Evolutionary conservation across 2,329 filamentous ascomycete genomes (phyloP).

Genomic region (Cladosporium sp.): DNA sequence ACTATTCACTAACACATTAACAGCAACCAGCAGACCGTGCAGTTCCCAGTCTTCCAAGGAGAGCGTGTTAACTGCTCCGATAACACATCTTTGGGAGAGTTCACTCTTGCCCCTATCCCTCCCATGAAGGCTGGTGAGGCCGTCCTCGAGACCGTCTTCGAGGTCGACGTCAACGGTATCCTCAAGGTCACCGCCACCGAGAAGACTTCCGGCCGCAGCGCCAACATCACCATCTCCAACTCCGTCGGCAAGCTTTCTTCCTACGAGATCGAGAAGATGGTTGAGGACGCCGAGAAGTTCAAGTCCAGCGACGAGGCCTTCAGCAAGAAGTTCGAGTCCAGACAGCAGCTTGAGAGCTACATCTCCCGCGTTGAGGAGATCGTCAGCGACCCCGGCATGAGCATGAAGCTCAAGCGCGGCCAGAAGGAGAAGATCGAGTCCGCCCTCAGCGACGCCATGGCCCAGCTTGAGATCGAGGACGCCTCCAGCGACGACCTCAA

Average conservation of each 20-base stretch:
- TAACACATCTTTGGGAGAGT: conserved; percentile 96
- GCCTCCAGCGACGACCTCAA: conserved; percentile 88
- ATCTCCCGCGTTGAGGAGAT: conserved; percentile 99
- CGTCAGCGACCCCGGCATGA: conserved; percentile 91
- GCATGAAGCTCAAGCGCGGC: conserved; percentile 95
- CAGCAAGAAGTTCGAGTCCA: conserved; percentile 98
- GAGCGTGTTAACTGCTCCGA: conserved; percentile 98
- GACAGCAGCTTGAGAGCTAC: conserved; percentile 99
- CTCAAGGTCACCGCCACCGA: conserved; percentile 98
- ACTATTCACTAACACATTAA: neutral
- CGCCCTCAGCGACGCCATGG: conserved; percentile 95
- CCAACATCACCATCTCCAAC: conserved; percentile 99
- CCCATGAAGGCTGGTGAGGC: conserved; percentile 90
- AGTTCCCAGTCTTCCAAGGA: conserved; percentile 78
- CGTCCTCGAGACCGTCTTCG: conserved; percentile 95
- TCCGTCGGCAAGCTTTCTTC: conserved; percentile 97
- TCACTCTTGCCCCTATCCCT: conserved; percentile 73
- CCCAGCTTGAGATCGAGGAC: conserved; percentile 92
- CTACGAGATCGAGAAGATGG: conserved; percentile 95
- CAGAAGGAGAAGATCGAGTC: conserved; percentile 99
- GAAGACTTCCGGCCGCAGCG: conserved; percentile 95
- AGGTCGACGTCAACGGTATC: conserved; percentile 96
- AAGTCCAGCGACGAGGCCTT: conserved; percentile 97
- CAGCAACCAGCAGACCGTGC: conserved; percentile 67
- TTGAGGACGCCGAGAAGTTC: conserved; percentile 96